Conservation (phyloP, 1,284 basidiomycete species). For the Quambalaria eucalypti region DNA sequence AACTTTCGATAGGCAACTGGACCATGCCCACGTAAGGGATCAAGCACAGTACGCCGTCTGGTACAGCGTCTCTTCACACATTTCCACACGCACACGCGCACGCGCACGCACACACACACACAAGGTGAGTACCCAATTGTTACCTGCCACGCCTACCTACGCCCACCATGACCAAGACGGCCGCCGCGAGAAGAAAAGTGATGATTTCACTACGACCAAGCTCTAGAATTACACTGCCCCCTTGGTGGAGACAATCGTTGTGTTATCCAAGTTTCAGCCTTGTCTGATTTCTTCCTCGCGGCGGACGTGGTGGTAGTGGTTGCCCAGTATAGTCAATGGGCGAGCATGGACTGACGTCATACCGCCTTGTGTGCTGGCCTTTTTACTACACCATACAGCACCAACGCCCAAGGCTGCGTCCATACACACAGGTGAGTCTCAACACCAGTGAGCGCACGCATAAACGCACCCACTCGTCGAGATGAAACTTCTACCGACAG, state of each 20-base stretch:
- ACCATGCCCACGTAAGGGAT: too few species aligned
- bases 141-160: too few species aligned
- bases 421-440: neutral
- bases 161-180: too few species aligned
- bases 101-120: too few species aligned
- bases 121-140: too few species aligned
- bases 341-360: neutral
- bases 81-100: too few species aligned
- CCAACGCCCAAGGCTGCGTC: neutral
- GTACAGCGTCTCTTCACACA: too few species aligned
- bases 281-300: conserved; percentile 3
- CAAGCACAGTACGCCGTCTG: too few species aligned
- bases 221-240: conserved; percentile 9
- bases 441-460: neutral
- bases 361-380: neutral
- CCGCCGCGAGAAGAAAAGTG: too few species aligned
- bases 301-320: neutral
- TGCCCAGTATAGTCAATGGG: neutral
- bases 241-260: conserved; percentile 5
- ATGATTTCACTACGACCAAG: conserved; percentile 5
- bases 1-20: too few species aligned
- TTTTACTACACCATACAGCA: neutral
- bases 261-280: conserved; percentile 11
- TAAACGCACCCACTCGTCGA: neutral
- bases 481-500: conserved; percentile 10